Evolutionary conservation across 2,329 filamentous ascomycete genomes (phyloP), one percentile per base, ranked within the genome.

Genomic region (Allantophomopsis cytisporea): DNA sequence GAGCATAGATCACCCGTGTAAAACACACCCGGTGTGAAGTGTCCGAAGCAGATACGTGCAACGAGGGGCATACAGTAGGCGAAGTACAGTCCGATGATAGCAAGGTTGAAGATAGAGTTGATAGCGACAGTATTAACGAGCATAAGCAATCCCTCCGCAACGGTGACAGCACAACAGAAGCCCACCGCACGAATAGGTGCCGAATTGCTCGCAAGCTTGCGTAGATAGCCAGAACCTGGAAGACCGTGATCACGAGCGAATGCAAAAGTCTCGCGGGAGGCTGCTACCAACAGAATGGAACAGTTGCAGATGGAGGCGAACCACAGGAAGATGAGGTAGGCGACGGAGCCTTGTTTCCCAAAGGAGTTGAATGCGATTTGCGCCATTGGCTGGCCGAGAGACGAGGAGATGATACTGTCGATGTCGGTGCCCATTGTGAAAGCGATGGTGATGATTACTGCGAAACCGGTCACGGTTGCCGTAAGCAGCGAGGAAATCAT

Each of bases 61-160:
- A 56, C 40, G 4, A 56, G 46, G 2, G 54, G 54, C 54, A 56
- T 55, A 36, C 51, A 55, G 41, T 56, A 56, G 7, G 54, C 53
- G 35, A 56, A 55, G 42, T 56, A 56, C 20, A 56, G 48, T 13
- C 54, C 54, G 51, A 54, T 56, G 33, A 56, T 56, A 3, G 53
- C 52, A 14, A 56, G 42, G 45, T 58, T 52, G 48, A 57, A 55
- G 38, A 54, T 49, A 14, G 52, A 52, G 47, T 60, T 47, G 36
- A 57, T 52, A 39, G 54, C 45, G 38, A 56, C 53, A 17, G 52
- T 50, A 37, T 55, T 56, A 32, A 56, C 47, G 39, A 56, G 48
- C 51, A 56, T 56, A 18, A 56, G 50, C 18, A 56, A 51, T 4
- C 54, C 54, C 47, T 56, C 54, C 12, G 42, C 23, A 7, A 55